These are phyloP conservation scores for Neurospora cerealis DNA, from an alignment of 495 filamentous ascomycete genomes.

Conservation along the genomic window DNA sequence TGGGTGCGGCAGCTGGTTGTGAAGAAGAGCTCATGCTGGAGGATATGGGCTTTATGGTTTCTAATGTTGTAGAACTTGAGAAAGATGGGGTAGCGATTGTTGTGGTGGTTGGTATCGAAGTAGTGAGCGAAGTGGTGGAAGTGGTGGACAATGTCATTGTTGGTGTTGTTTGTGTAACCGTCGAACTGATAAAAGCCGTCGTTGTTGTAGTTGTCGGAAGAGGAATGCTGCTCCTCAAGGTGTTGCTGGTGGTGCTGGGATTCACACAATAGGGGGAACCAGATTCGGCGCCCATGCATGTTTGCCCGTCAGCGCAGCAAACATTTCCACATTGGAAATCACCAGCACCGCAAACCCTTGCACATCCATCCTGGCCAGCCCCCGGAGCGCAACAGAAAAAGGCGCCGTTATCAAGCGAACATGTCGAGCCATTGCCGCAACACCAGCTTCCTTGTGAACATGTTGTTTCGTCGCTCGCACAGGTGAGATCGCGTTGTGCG, in stretches of 20 bases:
- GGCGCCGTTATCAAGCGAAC: conserved; percentile 7
- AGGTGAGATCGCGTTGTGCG: background rate
- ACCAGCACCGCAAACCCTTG: conserved; percentile 11
- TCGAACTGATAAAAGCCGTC: background rate
- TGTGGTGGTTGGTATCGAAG: background rate
- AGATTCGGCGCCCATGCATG: conserved; percentile 8
- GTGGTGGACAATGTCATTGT: background rate
- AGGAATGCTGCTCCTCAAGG: background rate
- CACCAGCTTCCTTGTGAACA: conserved; percentile 15
- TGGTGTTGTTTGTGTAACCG: background rate
- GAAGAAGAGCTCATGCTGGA: background rate
- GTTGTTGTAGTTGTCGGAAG: background rate
- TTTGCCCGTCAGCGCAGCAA: conserved; percentile 13
- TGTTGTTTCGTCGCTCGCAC: conserved; percentile 7
- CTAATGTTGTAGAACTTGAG: background rate
- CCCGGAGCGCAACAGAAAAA: conserved; percentile 13
- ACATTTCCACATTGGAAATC: conserved; percentile 17
- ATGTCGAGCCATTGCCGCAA: conserved; percentile 10
- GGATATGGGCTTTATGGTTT: background rate
- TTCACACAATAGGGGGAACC: conserved; percentile 7
- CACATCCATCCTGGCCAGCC: conserved; percentile 4
- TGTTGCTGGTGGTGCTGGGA: background rate
- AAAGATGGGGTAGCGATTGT: background rate
- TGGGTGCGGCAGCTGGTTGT: background rate
- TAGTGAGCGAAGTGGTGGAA: background rate